Evolutionary conservation across 768 basidiomycete genomes (phyloP).

Genomic region (Fistulinella prunicolor): DNA sequence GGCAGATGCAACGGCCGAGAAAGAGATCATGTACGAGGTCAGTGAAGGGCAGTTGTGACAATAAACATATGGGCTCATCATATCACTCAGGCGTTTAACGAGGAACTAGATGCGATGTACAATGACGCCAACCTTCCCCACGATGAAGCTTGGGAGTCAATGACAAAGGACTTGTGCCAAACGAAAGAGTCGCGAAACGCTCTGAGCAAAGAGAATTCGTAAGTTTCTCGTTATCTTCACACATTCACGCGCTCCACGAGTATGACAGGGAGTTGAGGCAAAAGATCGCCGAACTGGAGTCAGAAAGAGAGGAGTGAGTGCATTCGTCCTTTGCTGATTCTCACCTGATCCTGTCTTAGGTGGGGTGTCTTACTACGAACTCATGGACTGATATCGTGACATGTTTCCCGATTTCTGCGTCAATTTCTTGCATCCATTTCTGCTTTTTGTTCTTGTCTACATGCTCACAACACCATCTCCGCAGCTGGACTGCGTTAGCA

Average conservation of each 20-base stretch:
- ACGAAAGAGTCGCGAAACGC: slow-evolving; percentile 76
- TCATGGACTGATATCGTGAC: slow-evolving; percentile 42
- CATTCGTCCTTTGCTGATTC: background rate
- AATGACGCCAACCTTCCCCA: slow-evolving; percentile 79
- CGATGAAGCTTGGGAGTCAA: slow-evolving; percentile 78
- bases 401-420: slow-evolving; percentile 20
- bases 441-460: slow-evolving; percentile 20
- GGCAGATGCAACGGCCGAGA: slow-evolving; percentile 76
- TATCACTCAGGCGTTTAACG: slow-evolving; percentile 77
- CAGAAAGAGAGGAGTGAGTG: slow-evolving; percentile 78
- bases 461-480: slow-evolving; percentile 16
- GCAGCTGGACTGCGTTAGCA: slow-evolving; percentile 20
- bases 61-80: background rate
- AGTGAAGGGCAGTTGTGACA: slow-evolving; percentile 17
- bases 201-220: slow-evolving; percentile 80
- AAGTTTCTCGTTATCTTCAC: slow-evolving; percentile 29
- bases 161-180: slow-evolving; percentile 66
- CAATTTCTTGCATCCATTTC: slow-evolving; percentile 18
- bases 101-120: slow-evolving; percentile 90
- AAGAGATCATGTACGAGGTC: slow-evolving; percentile 93
- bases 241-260: slow-evolving; percentile 2
- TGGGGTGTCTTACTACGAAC: slow-evolving; percentile 61
- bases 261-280: slow-evolving; percentile 61
- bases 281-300: slow-evolving; percentile 64
- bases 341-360: slow-evolving; percentile 36